Evolutionary conservation across 2,329 filamentous ascomycete species (phyloP).

Genomic region (Cladosporium halotolerans): DNA sequence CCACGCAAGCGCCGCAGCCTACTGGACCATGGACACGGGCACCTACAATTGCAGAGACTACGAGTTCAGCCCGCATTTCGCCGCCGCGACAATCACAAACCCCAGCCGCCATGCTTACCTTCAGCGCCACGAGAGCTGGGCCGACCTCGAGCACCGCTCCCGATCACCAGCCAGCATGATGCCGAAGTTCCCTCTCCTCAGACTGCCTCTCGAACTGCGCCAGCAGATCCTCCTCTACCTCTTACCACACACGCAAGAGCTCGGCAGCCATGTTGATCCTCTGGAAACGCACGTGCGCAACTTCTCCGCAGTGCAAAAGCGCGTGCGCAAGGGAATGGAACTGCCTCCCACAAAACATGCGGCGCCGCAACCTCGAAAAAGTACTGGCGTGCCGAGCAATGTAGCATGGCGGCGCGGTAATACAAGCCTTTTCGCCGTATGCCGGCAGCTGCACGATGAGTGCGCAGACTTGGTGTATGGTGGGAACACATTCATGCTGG

Average conservation of each 20-base stretch:
- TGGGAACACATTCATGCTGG: slow-evolving; percentile 40
- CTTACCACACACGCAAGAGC: slow-evolving; percentile 35
- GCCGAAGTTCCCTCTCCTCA: slow-evolving; percentile 29
- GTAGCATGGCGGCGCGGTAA: slow-evolving; percentile 40
- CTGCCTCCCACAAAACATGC: neutral
- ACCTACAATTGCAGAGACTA: slow-evolving; percentile 35
- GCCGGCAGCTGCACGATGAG: slow-evolving; percentile 40
- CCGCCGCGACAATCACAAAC: slow-evolving; percentile 20
- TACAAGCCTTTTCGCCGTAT: slow-evolving; percentile 35
- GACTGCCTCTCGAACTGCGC: slow-evolving; percentile 40
- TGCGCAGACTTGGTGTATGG: slow-evolving; percentile 42
- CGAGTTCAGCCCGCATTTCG: slow-evolving; percentile 25
- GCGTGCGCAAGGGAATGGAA: slow-evolving; percentile 21
- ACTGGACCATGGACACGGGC: slow-evolving; percentile 27
- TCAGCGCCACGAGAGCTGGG: slow-evolving; percentile 26
- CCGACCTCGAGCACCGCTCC: slow-evolving; percentile 27
- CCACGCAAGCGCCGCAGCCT: no score
- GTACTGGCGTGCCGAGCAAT: slow-evolving; percentile 11
- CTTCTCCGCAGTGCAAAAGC: slow-evolving; percentile 27
- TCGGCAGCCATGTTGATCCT: slow-evolving; percentile 15
- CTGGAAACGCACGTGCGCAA: slow-evolving; percentile 25
- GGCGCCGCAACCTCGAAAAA: neutral
- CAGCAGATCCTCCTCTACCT: slow-evolving; percentile 37
- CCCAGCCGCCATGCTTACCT: slow-evolving; percentile 2
- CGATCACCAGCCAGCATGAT: slow-evolving; percentile 25